These are phyloP conservation scores for Sarcodon aspratus DNA, from an alignment of 768 basidiomycete species.

Conservation along the genomic window DNA sequence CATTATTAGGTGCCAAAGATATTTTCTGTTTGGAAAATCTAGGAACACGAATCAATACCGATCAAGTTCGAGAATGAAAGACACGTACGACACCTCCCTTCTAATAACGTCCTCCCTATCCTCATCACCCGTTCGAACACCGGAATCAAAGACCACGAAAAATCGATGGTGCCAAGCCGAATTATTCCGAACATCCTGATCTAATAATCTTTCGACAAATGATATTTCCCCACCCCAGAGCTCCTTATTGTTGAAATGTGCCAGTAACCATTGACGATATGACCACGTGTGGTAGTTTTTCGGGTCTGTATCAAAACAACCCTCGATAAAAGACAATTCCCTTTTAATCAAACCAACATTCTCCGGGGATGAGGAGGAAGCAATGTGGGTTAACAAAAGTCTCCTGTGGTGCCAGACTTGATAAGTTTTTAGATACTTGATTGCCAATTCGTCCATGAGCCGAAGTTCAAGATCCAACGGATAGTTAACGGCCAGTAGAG, in stretches of 20 bases:
- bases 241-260: slow-evolving; percentile 65
- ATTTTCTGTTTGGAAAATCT: slow-evolving; percentile 83
- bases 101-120: slow-evolving; percentile 47
- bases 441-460: slow-evolving; percentile 82
- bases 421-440: slow-evolving; percentile 83
- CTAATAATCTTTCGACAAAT: slow-evolving; percentile 60
- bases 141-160: slow-evolving; percentile 71
- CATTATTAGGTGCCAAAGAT: slow-evolving; percentile 81
- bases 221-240: slow-evolving; percentile 69
- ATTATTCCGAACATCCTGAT: slow-evolving; percentile 83
- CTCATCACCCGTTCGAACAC: slow-evolving; percentile 48
- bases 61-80: not conserved
- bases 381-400: slow-evolving; percentile 50
- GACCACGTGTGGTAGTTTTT: slow-evolving; percentile 99
- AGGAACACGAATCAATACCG: not conserved
- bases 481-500: slow-evolving; percentile 54
- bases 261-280: slow-evolving; percentile 90
- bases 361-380: slow-evolving; percentile 13
- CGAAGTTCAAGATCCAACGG: slow-evolving; percentile 68
- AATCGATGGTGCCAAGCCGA: slow-evolving; percentile 96
- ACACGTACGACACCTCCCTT: slow-evolving; percentile 66
- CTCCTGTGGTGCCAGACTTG: slow-evolving; percentile 97
- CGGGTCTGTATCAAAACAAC: slow-evolving; percentile 59
- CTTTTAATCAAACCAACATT: slow-evolving; percentile 17
- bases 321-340: slow-evolving; percentile 76